phyloP scores from a whole-genome alignment of 106 monocot species.

The Allium fistulosum region DNA sequence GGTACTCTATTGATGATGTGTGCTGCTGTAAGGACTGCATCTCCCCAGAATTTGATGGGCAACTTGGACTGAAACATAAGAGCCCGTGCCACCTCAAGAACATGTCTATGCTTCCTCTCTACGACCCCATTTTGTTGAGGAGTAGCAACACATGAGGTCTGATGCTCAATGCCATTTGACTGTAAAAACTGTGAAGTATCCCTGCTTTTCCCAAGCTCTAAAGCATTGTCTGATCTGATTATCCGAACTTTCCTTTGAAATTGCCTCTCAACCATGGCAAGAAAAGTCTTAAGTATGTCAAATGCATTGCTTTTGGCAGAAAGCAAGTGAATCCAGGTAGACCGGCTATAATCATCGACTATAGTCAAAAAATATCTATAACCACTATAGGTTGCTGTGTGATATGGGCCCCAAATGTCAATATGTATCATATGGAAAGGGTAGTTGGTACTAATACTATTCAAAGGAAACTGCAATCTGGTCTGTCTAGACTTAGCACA shows the following conservation, averaged over 20 bases:
- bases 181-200: no score
- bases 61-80: neutral
- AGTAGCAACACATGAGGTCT: neutral
- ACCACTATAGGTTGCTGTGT: no score
- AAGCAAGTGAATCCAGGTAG: neutral
- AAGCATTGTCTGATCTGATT: neutral
- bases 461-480: no score
- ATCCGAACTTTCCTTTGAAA: no score
- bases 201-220: no score
- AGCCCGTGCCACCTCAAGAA: neutral
- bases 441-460: no score
- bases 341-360: slow-evolving; percentile 3
- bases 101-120: neutral
- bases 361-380: neutral
- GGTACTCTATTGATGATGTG: neutral
- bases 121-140: neutral
- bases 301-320: neutral
- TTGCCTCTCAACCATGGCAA: neutral
- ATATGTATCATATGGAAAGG: no score
- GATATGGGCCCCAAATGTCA: no score
- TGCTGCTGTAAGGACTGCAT: neutral
- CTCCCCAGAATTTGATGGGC: neutral
- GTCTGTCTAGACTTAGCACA: no score
- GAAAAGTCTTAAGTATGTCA: neutral
- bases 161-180: neutral